Evolutionary conservation across 202 grass and related monocot genomes (phyloP).

Genomic region (Zizania palustris): DNA sequence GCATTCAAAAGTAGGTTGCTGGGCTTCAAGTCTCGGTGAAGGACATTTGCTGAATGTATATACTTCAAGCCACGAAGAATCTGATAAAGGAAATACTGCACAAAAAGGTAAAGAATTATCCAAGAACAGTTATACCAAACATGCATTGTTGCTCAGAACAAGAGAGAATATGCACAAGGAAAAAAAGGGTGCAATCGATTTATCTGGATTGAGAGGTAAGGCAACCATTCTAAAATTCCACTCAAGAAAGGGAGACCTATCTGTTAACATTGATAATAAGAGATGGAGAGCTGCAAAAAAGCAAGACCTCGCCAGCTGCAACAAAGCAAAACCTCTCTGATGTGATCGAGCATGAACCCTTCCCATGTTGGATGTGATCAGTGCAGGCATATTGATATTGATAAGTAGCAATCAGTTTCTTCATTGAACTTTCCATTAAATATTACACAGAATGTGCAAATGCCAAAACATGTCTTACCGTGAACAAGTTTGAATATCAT

Average conservation of each 20-base stretch:
- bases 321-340: not conserved
- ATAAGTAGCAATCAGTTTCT: constrained; percentile 23
- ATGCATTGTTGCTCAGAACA: constrained; percentile 18
- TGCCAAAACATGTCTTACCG: constrained; percentile 1
- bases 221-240: constrained; percentile 7
- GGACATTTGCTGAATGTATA: constrained; percentile 99
- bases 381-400: constrained; percentile 18
- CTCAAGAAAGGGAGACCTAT: constrained; percentile 14
- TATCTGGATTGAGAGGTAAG: not conserved
- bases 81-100: constrained; percentile 99
- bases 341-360: not conserved
- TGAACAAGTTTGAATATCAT: constrained; percentile 14
- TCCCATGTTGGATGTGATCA: constrained; percentile 28
- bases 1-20: constrained; percentile 99
- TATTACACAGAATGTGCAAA: not conserved
- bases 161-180: constrained; percentile 6
- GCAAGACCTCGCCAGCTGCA: not conserved
- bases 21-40: constrained; percentile 98
- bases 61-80: constrained; percentile 98
- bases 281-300: not conserved
- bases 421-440: constrained; percentile 6
- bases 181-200: not conserved
- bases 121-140: constrained; percentile 31
- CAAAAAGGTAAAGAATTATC: constrained; percentile 35
- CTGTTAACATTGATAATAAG: constrained; percentile 10